These are phyloP conservation scores for Leptomonas pyrrhocoris DNA, from an alignment of 208 protist genomes.

Conservation along the genomic window DNA sequence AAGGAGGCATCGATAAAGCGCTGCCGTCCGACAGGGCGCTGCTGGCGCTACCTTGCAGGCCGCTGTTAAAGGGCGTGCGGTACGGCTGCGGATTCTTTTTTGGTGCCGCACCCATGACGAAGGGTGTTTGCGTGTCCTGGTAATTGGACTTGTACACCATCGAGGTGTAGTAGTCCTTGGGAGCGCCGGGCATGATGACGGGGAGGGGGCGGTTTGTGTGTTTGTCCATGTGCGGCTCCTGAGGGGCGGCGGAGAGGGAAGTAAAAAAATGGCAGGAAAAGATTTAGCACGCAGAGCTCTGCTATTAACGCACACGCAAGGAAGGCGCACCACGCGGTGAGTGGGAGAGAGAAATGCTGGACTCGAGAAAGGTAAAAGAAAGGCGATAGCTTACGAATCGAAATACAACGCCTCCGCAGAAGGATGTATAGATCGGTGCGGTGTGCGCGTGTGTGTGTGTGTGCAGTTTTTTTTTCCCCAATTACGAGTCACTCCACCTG, in stretches of 20 bases:
- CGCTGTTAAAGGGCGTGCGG: constrained; percentile 28
- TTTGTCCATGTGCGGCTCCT: neutral
- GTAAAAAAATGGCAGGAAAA: neutral
- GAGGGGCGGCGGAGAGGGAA: neutral
- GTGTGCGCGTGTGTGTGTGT: too few relatives aligned
- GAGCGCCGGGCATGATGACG: constrained; percentile 27
- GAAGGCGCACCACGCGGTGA: neutral
- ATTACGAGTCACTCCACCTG: too few relatives aligned
- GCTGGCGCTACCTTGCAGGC: neutral
- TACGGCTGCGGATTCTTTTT: constrained; percentile 29
- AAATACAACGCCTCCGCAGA: neutral
- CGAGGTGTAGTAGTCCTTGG: constrained; percentile 52
- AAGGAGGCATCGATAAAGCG: neutral
- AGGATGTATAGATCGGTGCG: too few relatives aligned
- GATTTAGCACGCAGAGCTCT: too few relatives aligned
- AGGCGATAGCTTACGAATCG: neutral
- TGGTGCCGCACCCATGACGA: neutral
- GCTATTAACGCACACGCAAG: neutral
- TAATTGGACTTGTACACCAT: constrained; percentile 63
- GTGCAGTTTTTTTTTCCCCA: too few relatives aligned
- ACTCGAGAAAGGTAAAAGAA: neutral
- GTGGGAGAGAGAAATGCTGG: constrained; percentile 1
- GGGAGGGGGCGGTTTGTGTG: neutral
- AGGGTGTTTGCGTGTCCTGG: constrained; percentile 20
- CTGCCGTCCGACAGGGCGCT: neutral